Evolutionary conservation across 1,284 basidiomycete species (phyloP), one percentile per base, ranked within the genome.

Genomic region (Tilletia horrida): DNA sequence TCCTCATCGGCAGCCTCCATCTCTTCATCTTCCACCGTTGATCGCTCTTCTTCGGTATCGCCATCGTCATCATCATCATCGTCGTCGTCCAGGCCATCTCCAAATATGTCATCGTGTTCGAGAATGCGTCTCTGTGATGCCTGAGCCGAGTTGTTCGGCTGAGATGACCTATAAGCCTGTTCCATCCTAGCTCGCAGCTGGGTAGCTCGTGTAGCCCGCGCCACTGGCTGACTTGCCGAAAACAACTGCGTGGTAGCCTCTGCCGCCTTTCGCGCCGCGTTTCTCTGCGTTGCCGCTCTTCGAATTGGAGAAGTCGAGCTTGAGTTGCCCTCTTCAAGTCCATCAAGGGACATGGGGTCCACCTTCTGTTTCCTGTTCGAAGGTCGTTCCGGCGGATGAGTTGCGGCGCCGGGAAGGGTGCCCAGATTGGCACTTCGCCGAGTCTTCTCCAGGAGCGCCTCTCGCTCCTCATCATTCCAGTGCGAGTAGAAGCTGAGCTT

Each of bases 401-500:
- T 59, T 29, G 29, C 29, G 16, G 55, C 55, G 16, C 55, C 55
- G 18, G 55, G 29, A 3, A 59, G 4, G 31, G 35, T 29, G 25
- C 55, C 55, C 27, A 59, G 27, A 25, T 31, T 59, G 25, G 55
- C 55, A 16, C 6, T 21, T 16, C n/a, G 25, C 9, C 35, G 27
- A 25, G 55, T 59, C 55, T 25, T 13, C 29, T 16, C 14, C 29
- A 59, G 35, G 14, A 59, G 27, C 11, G 27, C 16, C n/a, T 13
- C 27, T 18, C 55, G 55, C 55, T 59, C 55, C 25, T 9, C 7
- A 21, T 59, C 55, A 27, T 59, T 16, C 27, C 27, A 59, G 55
- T 59, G 55, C 29, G 27, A 27, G 29, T 31, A 59, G 55, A 59
- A 59, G 55, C 27, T 29, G 27, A 35, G 55, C 16, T 59, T 16